phyloP scores from a whole-genome alignment of 1,284 basidiomycete genomes.

The Neonothopanus nambi region DNA sequence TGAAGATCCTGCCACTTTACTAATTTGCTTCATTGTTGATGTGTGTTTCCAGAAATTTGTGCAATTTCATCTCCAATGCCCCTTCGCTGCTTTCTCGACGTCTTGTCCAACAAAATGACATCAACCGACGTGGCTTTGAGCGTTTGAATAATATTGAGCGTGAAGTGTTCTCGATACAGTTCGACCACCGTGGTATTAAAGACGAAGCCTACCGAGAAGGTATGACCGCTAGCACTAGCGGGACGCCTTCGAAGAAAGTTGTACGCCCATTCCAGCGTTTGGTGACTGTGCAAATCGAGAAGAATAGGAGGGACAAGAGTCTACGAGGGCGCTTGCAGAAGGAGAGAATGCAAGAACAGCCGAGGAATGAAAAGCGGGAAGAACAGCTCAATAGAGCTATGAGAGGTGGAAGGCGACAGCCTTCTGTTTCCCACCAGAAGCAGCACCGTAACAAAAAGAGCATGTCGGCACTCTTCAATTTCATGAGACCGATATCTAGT shows the following conservation, averaged over 20 bases:
- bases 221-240: constrained; percentile 38
- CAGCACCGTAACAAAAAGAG: constrained; percentile 82
- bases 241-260: constrained; percentile 46
- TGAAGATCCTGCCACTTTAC: constrained; percentile 29
- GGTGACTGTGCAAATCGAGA: constrained; percentile 68
- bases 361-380: constrained; percentile 67
- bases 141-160: constrained; percentile 73
- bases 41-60: constrained; percentile 52
- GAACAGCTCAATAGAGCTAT: constrained; percentile 73
- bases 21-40: constrained; percentile 13
- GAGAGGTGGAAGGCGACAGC: constrained; percentile 52
- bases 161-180: constrained; percentile 55
- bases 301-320: constrained; percentile 72
- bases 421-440: constrained; percentile 49
- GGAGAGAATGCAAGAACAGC: constrained; percentile 73
- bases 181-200: constrained; percentile 68
- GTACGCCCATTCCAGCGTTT: constrained; percentile 70
- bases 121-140: constrained; percentile 67
- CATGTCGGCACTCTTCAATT: constrained; percentile 76
- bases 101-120: constrained; percentile 49
- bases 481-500: constrained; percentile 85
- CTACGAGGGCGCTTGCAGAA: constrained; percentile 66
- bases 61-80: constrained; percentile 59
- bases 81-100: constrained; percentile 42
- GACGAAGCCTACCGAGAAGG: constrained; percentile 73